phyloP scores from a whole-genome alignment of 257 asterid genomes.

The Coffea canephora region DNA sequence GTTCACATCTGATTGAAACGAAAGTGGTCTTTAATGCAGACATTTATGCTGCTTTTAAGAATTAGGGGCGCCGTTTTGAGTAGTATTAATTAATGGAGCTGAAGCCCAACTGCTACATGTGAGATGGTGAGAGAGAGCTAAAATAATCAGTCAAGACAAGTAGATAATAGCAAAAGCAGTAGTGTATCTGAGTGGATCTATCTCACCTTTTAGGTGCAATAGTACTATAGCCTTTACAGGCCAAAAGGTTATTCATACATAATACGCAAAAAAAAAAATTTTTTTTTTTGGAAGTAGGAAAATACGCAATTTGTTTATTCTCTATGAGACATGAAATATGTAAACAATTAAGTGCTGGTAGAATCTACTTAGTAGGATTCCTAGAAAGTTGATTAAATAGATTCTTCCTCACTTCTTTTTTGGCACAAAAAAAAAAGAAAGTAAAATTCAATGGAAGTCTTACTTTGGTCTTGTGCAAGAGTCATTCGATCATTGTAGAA shows the following conservation, averaged over 20 bases:
- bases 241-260: constrained; percentile 6
- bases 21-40: neutral
- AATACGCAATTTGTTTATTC: too few relatives aligned
- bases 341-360: neutral
- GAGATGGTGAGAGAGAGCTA: neutral
- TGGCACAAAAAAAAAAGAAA: too few relatives aligned
- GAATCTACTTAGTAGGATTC: neutral
- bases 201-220: constrained; percentile 14
- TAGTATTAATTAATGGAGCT: neutral
- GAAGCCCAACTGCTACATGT: constrained; percentile 8
- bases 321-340: neutral
- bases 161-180: neutral
- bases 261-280: too few relatives aligned
- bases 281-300: too few relatives aligned
- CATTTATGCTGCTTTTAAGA: neutral
- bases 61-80: neutral
- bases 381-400: neutral
- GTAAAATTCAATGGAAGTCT: too few relatives aligned
- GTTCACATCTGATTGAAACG: neutral
- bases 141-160: constrained; percentile 8
- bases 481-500: too few relatives aligned
- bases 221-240: constrained; percentile 1
- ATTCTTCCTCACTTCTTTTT: too few relatives aligned
- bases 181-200: constrained; percentile 6
- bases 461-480: too few relatives aligned